Percentiles rank a stretch among this genome's conserved stretches.
These are phyloP conservation scores for Cercis canadensis DNA, from an alignment of 306 rosid species.

Conservation along the genomic window DNA sequence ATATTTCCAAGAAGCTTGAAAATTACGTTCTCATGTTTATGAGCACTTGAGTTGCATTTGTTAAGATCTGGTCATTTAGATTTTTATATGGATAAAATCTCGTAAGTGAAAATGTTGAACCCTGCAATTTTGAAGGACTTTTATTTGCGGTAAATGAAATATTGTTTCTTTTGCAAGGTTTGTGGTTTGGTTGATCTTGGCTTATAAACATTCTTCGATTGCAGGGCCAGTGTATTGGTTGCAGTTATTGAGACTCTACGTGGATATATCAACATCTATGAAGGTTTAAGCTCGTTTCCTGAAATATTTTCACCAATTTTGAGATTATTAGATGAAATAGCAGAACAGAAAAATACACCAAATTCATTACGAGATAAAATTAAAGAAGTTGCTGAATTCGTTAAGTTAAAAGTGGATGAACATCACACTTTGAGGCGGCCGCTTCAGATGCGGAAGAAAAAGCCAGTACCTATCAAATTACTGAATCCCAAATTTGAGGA, in stretches of 20 bases:
- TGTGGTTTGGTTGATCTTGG: constrained; percentile 22
- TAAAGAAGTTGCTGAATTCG: constrained; percentile 60
- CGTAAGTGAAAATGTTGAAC: not conserved
- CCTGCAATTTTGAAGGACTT: constrained; percentile 5
- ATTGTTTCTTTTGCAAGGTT: constrained; percentile 14
- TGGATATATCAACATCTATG: constrained; percentile 59
- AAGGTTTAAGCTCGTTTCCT: constrained; percentile 78
- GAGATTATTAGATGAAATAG: constrained; percentile 54
- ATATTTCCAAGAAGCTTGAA: not conserved
- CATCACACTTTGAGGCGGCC: constrained; percentile 64
- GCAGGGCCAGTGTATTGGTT: constrained; percentile 75
- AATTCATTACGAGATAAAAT: constrained; percentile 53
- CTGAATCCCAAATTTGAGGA: constrained; percentile 86
- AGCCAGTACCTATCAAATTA: constrained; percentile 81
- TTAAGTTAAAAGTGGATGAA: constrained; percentile 57
- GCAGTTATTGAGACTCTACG: constrained; percentile 66
- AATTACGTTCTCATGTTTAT: not conserved
- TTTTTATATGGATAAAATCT: constrained; percentile 3
- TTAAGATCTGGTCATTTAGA: constrained; percentile 18
- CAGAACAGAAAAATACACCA: constrained; percentile 59
- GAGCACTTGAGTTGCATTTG: not conserved
- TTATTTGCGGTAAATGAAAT: not conserved
- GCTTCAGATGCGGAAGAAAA: constrained; percentile 86
- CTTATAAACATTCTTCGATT: constrained; percentile 35
- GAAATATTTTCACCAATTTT: constrained; percentile 77